Evolutionary conservation across 768 basidiomycete species (phyloP), one percentile per base, ranked within the genome.

Genomic region (Phaeotremella fagi): DNA sequence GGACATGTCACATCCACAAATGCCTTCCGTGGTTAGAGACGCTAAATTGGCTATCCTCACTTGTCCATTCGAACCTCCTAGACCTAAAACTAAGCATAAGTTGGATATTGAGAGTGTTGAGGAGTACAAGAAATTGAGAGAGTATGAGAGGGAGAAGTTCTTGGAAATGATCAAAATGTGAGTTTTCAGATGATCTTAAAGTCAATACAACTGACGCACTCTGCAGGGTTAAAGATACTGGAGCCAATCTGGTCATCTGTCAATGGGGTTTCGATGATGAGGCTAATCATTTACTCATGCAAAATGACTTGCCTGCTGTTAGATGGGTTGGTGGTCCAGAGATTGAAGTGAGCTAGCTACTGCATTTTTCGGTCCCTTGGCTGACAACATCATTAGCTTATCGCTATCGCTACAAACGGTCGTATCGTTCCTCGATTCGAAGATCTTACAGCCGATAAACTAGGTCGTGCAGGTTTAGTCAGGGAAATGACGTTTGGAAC

Each of bases 231-330:
- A 94, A 97, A 75, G 86, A 94, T 65, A 87, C 92, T 15, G 95
- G 95, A 31, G 94, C 95, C 14, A 99, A 99, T 76, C 77, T 99
- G 55, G 95, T 99, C 61, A 97, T 99, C 65, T 99, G 95, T 76
- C 95, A 99, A 72, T 99, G 95, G 95, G 95, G 95, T 55, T 99
- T 99, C 71, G 95, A 99, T 71, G 95, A 99, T 69, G 95, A 99
- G 77, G 95, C 95, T 38, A 99, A 99, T 72, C 95, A 98, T 73
- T 62, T 98, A 65, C 76, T 99, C 60, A 90, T 98, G 89, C 91
- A 95, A 79, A 98, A 97, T 65, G 89, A 92, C 14, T 80, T 99
- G 29, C 95, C 95, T 37, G 88, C 95, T 25, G 94, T 98, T 26
- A 82, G 95, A 71, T 98, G 95, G 95, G 95, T 99, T 51, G 95